Percentiles rank a stretch among this genome's conserved stretches.
These are phyloP conservation scores for Beverwykella pulmonaria DNA, from an alignment of 495 filamentous ascomycete species.

Conservation along the genomic window DNA sequence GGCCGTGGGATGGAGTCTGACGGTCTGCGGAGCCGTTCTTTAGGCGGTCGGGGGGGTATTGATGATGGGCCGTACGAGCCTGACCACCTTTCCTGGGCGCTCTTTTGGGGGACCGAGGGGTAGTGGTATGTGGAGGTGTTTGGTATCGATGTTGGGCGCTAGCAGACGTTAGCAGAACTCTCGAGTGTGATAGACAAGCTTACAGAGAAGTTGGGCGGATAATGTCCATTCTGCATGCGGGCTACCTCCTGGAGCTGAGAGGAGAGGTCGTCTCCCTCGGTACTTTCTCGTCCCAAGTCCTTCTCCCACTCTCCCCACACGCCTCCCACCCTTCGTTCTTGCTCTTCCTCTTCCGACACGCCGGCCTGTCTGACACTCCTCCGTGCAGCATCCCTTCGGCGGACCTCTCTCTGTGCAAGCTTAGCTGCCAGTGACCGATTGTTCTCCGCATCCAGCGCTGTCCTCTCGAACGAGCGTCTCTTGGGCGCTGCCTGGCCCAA, in stretches of 20 bases:
- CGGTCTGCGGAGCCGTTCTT: slow-evolving; percentile 18
- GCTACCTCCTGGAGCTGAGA: slow-evolving; percentile 30
- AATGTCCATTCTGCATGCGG: slow-evolving; percentile 26
- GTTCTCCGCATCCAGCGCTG: slow-evolving; percentile 64
- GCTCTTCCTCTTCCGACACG: slow-evolving; percentile 52
- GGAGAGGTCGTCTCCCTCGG: slow-evolving; percentile 43
- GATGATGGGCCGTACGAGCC: slow-evolving; percentile 14
- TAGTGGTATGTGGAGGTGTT: slow-evolving; percentile 32
- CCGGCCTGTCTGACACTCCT: slow-evolving; percentile 59
- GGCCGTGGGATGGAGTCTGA: slow-evolving; percentile 25
- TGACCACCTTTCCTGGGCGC: slow-evolving; percentile 23
- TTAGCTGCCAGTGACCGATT: slow-evolving; percentile 77
- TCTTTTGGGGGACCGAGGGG: slow-evolving; percentile 36
- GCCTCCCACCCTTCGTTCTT: slow-evolving; percentile 39
- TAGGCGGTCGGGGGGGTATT: slow-evolving; percentile 25
- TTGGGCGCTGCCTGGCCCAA: background rate
- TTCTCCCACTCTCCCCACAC: slow-evolving; percentile 65
- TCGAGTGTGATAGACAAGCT: background rate
- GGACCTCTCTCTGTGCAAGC: slow-evolving; percentile 73
- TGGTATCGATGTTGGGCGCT: slow-evolving; percentile 29
- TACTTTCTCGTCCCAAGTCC: slow-evolving; percentile 30
- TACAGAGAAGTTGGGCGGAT: slow-evolving; percentile 15
- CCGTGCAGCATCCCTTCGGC: slow-evolving; percentile 63
- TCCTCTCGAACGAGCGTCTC: slow-evolving; percentile 20
- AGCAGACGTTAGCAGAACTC: background rate